Base-by-base conservation (phyloP, 306 rosid species). In the Sindora glabra region DNA sequence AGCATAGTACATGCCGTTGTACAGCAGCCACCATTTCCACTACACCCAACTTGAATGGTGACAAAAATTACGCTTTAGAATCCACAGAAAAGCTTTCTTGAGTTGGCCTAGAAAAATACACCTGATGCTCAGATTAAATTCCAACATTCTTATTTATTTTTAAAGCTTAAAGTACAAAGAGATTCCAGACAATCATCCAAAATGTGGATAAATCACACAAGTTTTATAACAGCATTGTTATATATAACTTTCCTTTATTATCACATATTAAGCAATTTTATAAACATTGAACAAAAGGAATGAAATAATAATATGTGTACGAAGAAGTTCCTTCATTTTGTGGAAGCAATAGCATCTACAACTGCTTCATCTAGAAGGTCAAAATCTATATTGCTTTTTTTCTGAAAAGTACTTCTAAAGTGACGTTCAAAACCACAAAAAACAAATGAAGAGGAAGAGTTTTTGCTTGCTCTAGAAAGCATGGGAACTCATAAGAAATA, bases 101-200 rank as follows among this genome's bases (percentile, higher is more conserved):
- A 48, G 22, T 50, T 32, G 68, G 41, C 46, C 48, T 72, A 34
- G 27, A 73, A n/a, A 49, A 72, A 59, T 8, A 17, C 33, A 75
- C 52, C 36, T 53, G 56, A 59, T 66, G 75, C 81, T 27, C 32
- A 11, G 29, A 51, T 62, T 48, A 45, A 64, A 48, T 62, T 64
- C 7, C 46, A 29, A 38, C n/a, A 13, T 37, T 21, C 24, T 44
- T 4, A 34, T 10, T 38, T 22, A 53, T 42, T 58, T 17, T 33
- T 54, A 45, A 6, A 14, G 40, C 46, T 8, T 41, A 70, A 27
- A 15, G 12, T 41, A 61, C 23, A 50, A 36, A 56, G 25, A 33
- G 42, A 37, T 42, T 15, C 3, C 36, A 2, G 5, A n/a, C n/a
- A 22, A 56, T 7, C n/a, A n/a, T n/a, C 36, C 5, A 39, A 1